phyloP scores from a whole-genome alignment of 495 filamentous ascomycete genomes.

The Podospora sp. region DNA sequence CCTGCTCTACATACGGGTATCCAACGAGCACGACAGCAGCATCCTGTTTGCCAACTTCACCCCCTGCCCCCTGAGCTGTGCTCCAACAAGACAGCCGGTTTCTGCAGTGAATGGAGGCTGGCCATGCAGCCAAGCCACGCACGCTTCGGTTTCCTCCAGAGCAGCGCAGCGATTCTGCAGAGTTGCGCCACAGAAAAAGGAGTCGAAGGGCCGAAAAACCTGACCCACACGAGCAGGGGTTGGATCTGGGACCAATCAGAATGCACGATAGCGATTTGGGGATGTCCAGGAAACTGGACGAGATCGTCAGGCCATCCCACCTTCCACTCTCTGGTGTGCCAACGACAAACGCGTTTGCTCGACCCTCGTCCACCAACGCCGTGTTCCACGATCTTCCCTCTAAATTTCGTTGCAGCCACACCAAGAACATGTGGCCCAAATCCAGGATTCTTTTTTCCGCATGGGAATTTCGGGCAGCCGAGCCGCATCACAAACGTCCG shows the following conservation, averaged over 20 bases:
- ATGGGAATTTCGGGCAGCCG: background rate
- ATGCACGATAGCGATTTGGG: background rate
- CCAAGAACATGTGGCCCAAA: background rate
- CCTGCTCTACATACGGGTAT: background rate
- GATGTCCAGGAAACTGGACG: slow-evolving; percentile 1
- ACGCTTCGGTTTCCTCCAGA: background rate
- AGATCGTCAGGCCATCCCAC: slow-evolving; percentile 4
- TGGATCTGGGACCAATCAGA: background rate
- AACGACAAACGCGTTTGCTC: background rate
- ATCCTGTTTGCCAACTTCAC: slow-evolving; percentile 1
- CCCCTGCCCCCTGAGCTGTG: background rate
- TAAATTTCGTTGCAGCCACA: background rate
- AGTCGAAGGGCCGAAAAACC: slow-evolving; percentile 13
- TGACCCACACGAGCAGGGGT: background rate
- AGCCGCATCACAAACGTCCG: background rate
- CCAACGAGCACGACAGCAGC: background rate
- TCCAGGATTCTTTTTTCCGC: background rate
- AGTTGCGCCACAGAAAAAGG: slow-evolving; percentile 13
- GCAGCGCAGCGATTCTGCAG: slow-evolving; percentile 6
- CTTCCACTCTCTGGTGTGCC: background rate
- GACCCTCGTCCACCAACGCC: background rate
- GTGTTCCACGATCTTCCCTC: background rate
- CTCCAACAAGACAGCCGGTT: slow-evolving; percentile 3
- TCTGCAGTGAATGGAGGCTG: background rate
- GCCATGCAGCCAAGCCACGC: slow-evolving; percentile 12